Conservation (phyloP, 2,329 filamentous ascomycete genomes). For the Colletotrichum abscissum region DNA sequence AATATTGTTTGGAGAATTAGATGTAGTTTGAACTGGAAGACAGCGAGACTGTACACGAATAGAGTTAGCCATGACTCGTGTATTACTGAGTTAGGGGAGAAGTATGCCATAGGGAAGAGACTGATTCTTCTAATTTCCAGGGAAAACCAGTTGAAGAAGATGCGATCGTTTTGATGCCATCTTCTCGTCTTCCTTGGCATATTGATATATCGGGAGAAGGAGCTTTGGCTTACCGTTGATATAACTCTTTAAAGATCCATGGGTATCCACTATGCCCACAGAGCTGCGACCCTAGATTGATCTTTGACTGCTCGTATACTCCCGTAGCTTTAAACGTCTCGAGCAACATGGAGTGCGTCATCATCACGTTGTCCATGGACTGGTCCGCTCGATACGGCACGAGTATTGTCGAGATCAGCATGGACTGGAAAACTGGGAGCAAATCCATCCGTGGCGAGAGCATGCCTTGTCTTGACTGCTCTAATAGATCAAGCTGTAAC, state of each 20-base stretch:
- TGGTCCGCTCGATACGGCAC: slow-evolving; percentile 26
- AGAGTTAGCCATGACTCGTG: not conserved
- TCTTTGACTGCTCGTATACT: slow-evolving; percentile 16
- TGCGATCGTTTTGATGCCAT: not conserved
- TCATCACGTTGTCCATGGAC: slow-evolving; percentile 23
- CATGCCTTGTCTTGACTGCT: slow-evolving; percentile 17
- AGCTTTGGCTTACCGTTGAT: slow-evolving; percentile 5
- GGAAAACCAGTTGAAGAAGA: not conserved
- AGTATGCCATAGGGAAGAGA: not conserved
- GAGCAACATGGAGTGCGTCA: slow-evolving; percentile 21
- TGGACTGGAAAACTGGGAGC: slow-evolving; percentile 19
- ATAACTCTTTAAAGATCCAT: slow-evolving; percentile 22
- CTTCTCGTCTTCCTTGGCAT: not conserved
- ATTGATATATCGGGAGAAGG: no score
- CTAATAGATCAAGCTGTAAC: slow-evolving; percentile 6
- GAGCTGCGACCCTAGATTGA: not conserved
- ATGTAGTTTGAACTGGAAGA: slow-evolving; percentile 30
- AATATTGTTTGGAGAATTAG: slow-evolving; percentile 30
- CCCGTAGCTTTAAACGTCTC: slow-evolving; percentile 24
- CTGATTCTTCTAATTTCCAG: no score
- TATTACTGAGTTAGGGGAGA: not conserved
- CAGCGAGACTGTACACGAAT: slow-evolving; percentile 7
- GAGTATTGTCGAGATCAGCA: slow-evolving; percentile 17
- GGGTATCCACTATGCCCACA: not conserved
- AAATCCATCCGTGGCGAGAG: slow-evolving; percentile 6